phyloP scores from a whole-genome alignment of 1,284 basidiomycete genomes.

The Fistulina hepatica region DNA sequence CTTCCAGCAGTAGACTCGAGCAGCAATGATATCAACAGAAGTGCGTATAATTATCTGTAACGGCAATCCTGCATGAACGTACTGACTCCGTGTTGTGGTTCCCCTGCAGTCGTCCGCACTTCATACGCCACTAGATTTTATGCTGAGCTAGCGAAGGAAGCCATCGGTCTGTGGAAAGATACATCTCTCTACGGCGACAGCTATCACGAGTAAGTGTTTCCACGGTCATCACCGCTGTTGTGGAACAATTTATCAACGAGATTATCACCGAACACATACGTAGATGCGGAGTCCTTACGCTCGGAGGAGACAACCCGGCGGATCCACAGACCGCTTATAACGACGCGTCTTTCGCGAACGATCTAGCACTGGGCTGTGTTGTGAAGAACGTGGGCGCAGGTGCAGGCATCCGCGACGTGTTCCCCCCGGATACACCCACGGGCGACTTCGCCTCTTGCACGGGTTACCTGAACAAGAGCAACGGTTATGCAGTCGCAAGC shows the following conservation, averaged over 20 bases:
- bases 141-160: constrained; percentile 56
- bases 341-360: constrained; percentile 45
- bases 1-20: constrained; percentile 74
- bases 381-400: constrained; percentile 30
- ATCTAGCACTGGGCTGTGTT: constrained; percentile 40
- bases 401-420: constrained; percentile 31
- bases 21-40: constrained; percentile 78
- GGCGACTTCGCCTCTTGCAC: constrained; percentile 26
- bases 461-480: constrained; percentile 66
- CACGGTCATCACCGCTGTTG: constrained; percentile 1
- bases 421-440: constrained; percentile 30
- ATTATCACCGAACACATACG: constrained; percentile 2
- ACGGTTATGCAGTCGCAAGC: constrained; percentile 80
- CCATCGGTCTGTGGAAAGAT: constrained; percentile 63
- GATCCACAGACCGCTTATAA: constrained; percentile 33
- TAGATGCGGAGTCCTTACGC: constrained; percentile 54
- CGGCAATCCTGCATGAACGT: too few relatives aligned
- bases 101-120: constrained; percentile 50
- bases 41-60: constrained; percentile 38
- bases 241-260: constrained; percentile 3
- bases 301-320: constrained; percentile 27
- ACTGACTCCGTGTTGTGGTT: too few relatives aligned
- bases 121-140: constrained; percentile 66
- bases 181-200: constrained; percentile 55
- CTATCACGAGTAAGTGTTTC: constrained; percentile 65